Base-by-base conservation (phyloP, 805 yeast genomes). In the Scheffersomyces stipitis region DNA sequence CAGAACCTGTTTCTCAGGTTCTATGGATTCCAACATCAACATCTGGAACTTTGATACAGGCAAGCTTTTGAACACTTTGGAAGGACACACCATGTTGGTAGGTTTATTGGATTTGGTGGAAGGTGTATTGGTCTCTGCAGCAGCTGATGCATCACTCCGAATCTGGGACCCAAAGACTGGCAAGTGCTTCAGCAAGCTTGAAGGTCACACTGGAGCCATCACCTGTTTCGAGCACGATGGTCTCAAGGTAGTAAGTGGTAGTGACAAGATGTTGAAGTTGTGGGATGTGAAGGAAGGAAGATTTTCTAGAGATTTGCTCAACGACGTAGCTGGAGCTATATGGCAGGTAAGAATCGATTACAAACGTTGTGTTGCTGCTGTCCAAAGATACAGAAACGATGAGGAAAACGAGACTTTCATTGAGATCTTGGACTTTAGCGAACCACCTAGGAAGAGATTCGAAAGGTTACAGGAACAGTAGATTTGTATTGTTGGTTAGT, bases 261-360 rank as follows among this genome's bases (percentile, higher is more conserved):
- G 95, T 39, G 95, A 85, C 51, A 77, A 84, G 33, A 85, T 88
- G 73, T 74, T 90, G 50, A 89, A 87, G 62, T 69, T 93, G 32
- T 93, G 96, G 88, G 86, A 90, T 54, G 75, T 88, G 26, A 73
- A 78, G 42, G 80, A 83, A 3, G 98, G 98, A 0, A 72, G 73
- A 51, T 75, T 83, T 42, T 78, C 90, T 2, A 71, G 87, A 37
- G 89, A 88, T 46, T 61, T 93, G 36, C 65, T 90, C 31, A 69
- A 76, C 3, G 90, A 84, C 55, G 81, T 83, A 17, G 73, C 86
- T 12, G 95, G 93, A 7, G 83, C 86, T 26, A 88, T 91, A 24
- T 93, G 99, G 99, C 96, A 93, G 48, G 96, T 91, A 2, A 77
- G 84, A 51, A 87, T 89, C 52, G 95, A 88, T 54, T 78, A 81